Percentiles rank a stretch among this genome's conserved stretches.
Conservation (phyloP, 345 rosid species). For the Orychophragmus violaceus region DNA sequence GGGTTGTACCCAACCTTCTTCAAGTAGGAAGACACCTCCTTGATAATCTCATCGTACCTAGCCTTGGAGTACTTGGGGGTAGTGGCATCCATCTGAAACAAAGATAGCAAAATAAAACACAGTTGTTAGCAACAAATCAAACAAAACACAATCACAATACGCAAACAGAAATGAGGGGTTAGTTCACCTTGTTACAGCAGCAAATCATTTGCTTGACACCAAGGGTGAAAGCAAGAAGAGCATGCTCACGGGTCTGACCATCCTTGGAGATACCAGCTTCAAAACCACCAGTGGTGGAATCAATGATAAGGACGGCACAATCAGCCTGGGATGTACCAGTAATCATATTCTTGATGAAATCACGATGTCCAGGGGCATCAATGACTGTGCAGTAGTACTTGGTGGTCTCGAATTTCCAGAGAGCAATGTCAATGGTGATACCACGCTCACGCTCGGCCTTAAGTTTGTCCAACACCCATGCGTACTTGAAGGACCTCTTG, state of each 20-base stretch:
- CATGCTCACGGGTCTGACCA: slow-evolving; percentile 4
- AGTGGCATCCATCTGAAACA: background rate
- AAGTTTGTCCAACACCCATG: slow-evolving; percentile 2
- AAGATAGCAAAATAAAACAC: background rate
- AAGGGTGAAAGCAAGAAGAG: slow-evolving; percentile 4
- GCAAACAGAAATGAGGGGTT: background rate
- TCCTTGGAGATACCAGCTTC: slow-evolving; percentile 9
- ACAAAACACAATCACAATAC: background rate
- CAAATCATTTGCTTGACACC: slow-evolving; percentile 9
- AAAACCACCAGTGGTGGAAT: slow-evolving; percentile 5
- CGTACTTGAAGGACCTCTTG: slow-evolving; percentile 10
- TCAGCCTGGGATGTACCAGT: background rate
- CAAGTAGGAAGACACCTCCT: too few relatives aligned
- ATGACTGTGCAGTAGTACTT: background rate
- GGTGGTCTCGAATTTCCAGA: slow-evolving; percentile 2
- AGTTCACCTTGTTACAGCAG: background rate
- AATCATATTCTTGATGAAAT: background rate
- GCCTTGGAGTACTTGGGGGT: slow-evolving; percentile 3
- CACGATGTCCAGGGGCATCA: background rate
- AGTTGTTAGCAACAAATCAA: background rate
- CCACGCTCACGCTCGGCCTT: slow-evolving; percentile 8
- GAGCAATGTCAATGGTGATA: slow-evolving; percentile 5
- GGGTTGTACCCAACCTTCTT: background rate
- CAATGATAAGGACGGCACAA: background rate
- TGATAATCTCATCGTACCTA: background rate